Evolutionary conservation across 2,329 filamentous ascomycete genomes (phyloP), one percentile per base, ranked within the genome.

Genomic region (Gaeumannomyces tritici): DNA sequence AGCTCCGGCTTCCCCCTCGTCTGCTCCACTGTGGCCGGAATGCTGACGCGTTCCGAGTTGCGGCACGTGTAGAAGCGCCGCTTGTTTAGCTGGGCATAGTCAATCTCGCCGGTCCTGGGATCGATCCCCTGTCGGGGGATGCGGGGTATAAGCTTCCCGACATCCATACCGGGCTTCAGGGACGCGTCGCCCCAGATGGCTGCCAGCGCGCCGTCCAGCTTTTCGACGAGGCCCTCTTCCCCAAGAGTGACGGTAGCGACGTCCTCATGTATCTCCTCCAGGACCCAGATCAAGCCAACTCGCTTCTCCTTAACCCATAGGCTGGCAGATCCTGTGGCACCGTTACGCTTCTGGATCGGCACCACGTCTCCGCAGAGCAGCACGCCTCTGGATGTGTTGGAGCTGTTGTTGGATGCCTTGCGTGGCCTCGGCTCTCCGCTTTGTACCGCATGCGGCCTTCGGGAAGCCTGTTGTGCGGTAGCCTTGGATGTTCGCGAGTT

Each of bases 231-330:
- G 55, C 91, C 92, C 31, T 91, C 87, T 63, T 92, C 88, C 70
- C 96, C 90, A 26, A 96, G 81, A 13, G 80, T 82, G 56, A 99
- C 76, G 64, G 86, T 84, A 4, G 90, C 92, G 54, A 95, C 88
- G 72, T 99, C 93, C 75, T 99, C 95, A 62, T 93, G 91, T 64
- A 99, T 98, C 75, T 99, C 95, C 73, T 99, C 95, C 2, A 99
- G 77, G 11, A 99, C 95, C 95, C 95, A 99, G 64, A 99, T 98
- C 64, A 99, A 77, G 12, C 93, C 93, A 61, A 91, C 87, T 59
- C 89, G 85, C 75, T 99, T 99, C 74, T 99, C 95, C 77, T 99
- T 99, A 4, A 99, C 95, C 95, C 95, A 99, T 54, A 99, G 78
- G 74, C 93, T 98, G 51, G 95, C 95, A 63, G 95, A 93, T 2